These are phyloP conservation scores for Yamadazyma dushanensis DNA, from an alignment of 1,139 yeast genomes.

Conservation along the genomic window DNA sequence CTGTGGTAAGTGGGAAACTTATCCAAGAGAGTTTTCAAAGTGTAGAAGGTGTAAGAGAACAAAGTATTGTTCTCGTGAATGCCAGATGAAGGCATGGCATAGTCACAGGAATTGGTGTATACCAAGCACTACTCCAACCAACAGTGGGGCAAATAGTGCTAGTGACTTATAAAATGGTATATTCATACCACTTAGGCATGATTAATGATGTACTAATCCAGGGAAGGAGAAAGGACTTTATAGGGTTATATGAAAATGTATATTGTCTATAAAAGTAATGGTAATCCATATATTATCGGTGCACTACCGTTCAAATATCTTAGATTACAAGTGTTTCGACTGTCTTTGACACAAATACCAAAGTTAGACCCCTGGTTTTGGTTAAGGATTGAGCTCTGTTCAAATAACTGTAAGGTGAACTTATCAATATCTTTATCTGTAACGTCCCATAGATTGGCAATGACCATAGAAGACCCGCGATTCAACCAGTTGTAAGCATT, in stretches of 20 bases:
- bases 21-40: constrained; percentile 89
- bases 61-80: constrained; percentile 88
- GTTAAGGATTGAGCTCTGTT: constrained; percentile 58
- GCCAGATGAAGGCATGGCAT: constrained; percentile 91
- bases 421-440: constrained; percentile 93
- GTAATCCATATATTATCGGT: constrained; percentile 33
- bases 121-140: constrained; percentile 35
- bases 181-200: background rate
- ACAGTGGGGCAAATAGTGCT: constrained; percentile 1
- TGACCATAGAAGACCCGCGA: constrained; percentile 79
- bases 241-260: too few relatives aligned
- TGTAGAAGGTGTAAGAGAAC: constrained; percentile 94
- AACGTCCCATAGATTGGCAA: constrained; percentile 94
- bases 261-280: constrained; percentile 15
- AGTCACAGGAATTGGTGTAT: constrained; percentile 95
- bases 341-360: constrained; percentile 26
- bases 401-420: constrained; percentile 62
- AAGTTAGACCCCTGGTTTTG: constrained; percentile 10
- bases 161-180: background rate
- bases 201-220: constrained; percentile 2
- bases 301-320: constrained; percentile 34
- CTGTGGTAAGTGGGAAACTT: constrained; percentile 95
- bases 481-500: constrained; percentile 71
- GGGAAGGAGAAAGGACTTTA: too few relatives aligned
- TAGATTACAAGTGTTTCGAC: constrained; percentile 68